Percentiles rank a stretch among this genome's conserved stretches.
Conservation (phyloP, 1,284 basidiomycete species). For the Cystobasidiaceae sp. region DNA sequence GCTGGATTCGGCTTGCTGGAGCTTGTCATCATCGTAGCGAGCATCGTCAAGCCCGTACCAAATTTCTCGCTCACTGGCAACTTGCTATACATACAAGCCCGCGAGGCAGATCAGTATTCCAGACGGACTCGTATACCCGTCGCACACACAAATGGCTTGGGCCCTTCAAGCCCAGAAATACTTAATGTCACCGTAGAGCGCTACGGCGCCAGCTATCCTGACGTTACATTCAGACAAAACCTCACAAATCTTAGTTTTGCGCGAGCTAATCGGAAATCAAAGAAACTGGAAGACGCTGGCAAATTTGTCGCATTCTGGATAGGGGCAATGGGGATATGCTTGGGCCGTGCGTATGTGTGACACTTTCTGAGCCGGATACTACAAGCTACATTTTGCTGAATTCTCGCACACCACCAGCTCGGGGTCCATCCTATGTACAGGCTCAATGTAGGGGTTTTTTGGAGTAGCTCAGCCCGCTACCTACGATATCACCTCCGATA, state of each 20-base stretch:
- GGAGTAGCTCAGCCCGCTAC: no score
- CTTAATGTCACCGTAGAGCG: background rate
- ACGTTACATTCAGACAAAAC: background rate
- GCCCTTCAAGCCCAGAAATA: background rate
- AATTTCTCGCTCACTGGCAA: slow-evolving; percentile 14
- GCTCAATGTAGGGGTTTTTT: background rate
- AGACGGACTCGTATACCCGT: background rate
- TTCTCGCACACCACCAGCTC: background rate
- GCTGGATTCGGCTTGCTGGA: background rate
- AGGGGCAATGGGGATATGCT: slow-evolving; percentile 7
- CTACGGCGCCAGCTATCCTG: background rate
- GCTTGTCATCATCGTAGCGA: background rate
- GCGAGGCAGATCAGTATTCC: slow-evolving; percentile 1
- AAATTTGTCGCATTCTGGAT: slow-evolving; percentile 19
- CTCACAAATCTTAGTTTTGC: background rate
- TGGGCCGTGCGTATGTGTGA: slow-evolving; percentile 2
- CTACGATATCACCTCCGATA: background rate
- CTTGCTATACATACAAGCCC: slow-evolving; percentile 15
- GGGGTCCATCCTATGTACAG: slow-evolving; percentile 11
- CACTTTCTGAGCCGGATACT: background rate
- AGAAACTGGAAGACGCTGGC: background rate
- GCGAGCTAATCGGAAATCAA: background rate
- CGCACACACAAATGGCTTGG: background rate
- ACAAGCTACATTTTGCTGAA: background rate
- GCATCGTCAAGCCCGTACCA: slow-evolving; percentile 17